Conservation (phyloP, 257 asterid genomes). For the Parsonsia alboflavescens region DNA sequence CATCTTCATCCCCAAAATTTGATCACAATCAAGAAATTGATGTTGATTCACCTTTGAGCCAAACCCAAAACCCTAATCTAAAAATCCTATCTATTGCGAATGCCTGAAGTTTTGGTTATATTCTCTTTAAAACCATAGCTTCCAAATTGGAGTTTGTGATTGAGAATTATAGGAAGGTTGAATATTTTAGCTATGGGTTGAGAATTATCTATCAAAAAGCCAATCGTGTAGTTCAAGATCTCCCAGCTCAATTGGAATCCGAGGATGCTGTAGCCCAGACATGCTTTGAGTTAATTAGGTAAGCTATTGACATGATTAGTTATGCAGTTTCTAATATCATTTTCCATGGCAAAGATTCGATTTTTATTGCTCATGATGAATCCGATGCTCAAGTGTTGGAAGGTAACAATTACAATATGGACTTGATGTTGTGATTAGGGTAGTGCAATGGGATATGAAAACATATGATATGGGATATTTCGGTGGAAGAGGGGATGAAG, state of each 20-base stretch:
- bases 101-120: no score
- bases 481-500: no score
- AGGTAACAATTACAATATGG: constrained; percentile 31
- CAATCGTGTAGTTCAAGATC: constrained; percentile 62
- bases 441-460: constrained; percentile 51
- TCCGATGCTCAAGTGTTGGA: constrained; percentile 28
- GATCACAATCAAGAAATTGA: no score
- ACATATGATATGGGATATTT: no score
- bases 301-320: constrained; percentile 68
- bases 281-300: constrained; percentile 78
- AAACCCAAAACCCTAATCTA: constrained; percentile 28
- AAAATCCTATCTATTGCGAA: constrained; percentile 13
- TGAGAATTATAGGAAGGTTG: no score
- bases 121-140: no score
- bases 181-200: constrained; percentile 68
- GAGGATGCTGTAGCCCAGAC: constrained; percentile 88
- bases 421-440: constrained; percentile 50
- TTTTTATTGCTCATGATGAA: constrained; percentile 33
- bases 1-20: no score
- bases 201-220: constrained; percentile 66
- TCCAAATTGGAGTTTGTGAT: no score
- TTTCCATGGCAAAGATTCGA: constrained; percentile 56
- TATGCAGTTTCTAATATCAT: constrained; percentile 58
- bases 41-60: constrained; percentile 28
- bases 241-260: constrained; percentile 75